These are phyloP conservation scores for Yamadazyma sp. DNA, from an alignment of 1,139 yeast species.

Conservation along the genomic window DNA sequence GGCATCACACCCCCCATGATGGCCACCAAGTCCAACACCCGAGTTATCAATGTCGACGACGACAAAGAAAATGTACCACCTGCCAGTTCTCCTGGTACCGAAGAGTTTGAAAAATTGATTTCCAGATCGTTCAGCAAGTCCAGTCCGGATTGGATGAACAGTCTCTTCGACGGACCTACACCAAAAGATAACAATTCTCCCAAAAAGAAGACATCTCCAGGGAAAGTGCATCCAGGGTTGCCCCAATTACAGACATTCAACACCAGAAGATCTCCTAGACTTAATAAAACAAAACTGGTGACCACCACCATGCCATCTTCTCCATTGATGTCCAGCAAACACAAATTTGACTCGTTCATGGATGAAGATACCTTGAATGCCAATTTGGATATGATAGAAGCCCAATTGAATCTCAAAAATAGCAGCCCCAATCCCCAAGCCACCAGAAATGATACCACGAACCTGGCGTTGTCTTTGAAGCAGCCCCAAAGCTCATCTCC, in stretches of 20 bases:
- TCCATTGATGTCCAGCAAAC: conserved; percentile 21
- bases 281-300: conserved; percentile 21
- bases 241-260: conserved; percentile 33
- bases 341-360: conserved; percentile 19
- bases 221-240: conserved; percentile 23
- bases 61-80: conserved; percentile 46
- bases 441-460: conserved; percentile 37
- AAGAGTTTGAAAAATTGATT: conserved; percentile 41
- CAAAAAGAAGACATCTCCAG: conserved; percentile 6
- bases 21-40: conserved; percentile 48
- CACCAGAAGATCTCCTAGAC: conserved; percentile 24
- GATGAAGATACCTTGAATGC: conserved; percentile 18
- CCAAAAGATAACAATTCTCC: conserved; percentile 40
- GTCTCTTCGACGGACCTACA: conserved; percentile 38
- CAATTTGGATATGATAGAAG: conserved; percentile 19
- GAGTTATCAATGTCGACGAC: conserved; percentile 45
- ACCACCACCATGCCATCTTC: conserved; percentile 46
- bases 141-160: conserved; percentile 41
- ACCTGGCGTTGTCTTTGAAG: conserved; percentile 31
- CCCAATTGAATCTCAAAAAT: conserved; percentile 21
- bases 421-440: conserved; percentile 35
- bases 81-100: conserved; percentile 18
- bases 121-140: conserved; percentile 37
- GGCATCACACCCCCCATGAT: conserved; percentile 49
- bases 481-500: conserved; percentile 15